Evolutionary conservation across 2,329 filamentous ascomycete species (phyloP).

Genomic region (Pestalotiopsis sp.): DNA sequence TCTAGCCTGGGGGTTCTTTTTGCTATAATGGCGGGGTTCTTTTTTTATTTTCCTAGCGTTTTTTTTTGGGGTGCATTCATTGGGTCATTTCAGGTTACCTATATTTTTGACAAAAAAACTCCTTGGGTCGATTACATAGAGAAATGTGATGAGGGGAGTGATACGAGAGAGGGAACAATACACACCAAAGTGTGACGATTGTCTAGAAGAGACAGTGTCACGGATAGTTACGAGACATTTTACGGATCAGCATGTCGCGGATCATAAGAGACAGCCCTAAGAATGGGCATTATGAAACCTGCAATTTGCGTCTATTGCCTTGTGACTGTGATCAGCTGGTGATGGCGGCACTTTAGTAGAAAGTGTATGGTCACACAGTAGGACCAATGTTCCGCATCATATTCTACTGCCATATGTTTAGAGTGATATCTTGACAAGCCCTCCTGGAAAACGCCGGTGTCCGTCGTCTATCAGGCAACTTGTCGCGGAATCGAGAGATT

Average conservation of each 20-base stretch:
- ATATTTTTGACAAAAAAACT: not conserved
- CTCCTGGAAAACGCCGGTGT: not conserved
- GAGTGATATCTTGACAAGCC: too few relatives aligned
- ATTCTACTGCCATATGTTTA: not conserved
- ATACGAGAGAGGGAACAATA: not conserved
- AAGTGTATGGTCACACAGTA: not conserved
- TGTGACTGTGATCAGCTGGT: not conserved
- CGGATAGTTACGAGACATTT: not conserved
- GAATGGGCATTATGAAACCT: not conserved
- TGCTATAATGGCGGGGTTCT: not conserved
- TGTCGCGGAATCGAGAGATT: not conserved
- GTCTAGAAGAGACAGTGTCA: not conserved
- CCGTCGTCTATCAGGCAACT: not conserved
- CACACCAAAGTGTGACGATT: not conserved
- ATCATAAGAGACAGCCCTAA: not conserved
- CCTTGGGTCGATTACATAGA: not conserved
- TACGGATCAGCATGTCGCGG: not conserved
- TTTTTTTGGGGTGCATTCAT: not conserved
- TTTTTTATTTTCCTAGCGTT: slow-evolving; percentile 1
- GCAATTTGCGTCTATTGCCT: not conserved
- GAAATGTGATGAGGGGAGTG: not conserved
- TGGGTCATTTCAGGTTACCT: slow-evolving; percentile 5
- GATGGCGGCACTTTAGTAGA: not conserved
- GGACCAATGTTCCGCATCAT: not conserved
- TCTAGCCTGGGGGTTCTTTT: slow-evolving; percentile 2